Conservation (phyloP, 2,329 filamentous ascomycete species). For the Aspergillus udagawae region DNA sequence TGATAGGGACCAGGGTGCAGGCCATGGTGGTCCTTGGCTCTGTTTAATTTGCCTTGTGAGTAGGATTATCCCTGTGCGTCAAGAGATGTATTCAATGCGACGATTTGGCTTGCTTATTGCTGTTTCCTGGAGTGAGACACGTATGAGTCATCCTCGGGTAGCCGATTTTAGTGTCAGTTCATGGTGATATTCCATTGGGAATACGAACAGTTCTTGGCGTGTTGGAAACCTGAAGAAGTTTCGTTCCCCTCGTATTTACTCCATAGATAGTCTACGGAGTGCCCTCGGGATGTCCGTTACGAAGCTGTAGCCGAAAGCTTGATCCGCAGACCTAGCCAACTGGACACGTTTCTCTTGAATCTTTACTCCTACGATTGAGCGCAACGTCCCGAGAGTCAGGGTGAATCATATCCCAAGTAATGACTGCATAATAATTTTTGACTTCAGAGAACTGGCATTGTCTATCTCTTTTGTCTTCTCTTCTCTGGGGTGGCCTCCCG, state of each 20-base stretch:
- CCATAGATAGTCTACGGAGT: too few relatives aligned
- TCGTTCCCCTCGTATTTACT: too few relatives aligned
- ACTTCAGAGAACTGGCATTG: neutral
- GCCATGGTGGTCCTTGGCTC: neutral
- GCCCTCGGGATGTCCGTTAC: too few relatives aligned
- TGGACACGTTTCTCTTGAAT: too few relatives aligned
- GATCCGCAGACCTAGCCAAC: neutral
- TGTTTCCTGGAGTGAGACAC: neutral
- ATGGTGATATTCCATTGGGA: neutral
- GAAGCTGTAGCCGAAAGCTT: neutral
- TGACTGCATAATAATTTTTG: too few relatives aligned
- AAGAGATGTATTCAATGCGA: too few relatives aligned
- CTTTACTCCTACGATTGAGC: too few relatives aligned
- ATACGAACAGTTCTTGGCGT: neutral
- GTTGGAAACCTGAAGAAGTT: neutral
- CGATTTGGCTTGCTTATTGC: neutral
- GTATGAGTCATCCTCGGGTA: neutral
- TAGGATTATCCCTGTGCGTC: too few relatives aligned
- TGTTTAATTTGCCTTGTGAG: too few relatives aligned
- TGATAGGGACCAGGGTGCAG: slow-evolving; percentile 13
- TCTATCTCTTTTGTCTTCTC: neutral
- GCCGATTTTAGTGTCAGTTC: neutral
- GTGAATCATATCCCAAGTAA: too few relatives aligned
- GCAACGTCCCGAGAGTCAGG: neutral
- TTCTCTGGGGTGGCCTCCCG: neutral